Evolutionary conservation across 169 alveolate species (phyloP), one percentile per base, ranked within the genome.

Genomic region (Plasmodium blacklocki): DNA sequence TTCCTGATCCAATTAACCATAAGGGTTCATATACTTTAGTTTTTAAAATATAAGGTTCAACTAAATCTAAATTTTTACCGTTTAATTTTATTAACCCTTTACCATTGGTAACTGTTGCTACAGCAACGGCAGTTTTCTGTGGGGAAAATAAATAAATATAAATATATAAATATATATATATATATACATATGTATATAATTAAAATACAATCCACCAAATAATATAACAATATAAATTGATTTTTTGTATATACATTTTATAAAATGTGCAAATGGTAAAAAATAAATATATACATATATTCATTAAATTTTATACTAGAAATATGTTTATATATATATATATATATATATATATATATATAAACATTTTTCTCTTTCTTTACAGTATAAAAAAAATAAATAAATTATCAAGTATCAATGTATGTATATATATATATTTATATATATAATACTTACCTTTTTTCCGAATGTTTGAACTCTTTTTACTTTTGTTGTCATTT

Each of bases 81-180:
- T 98, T 98, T 60, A 98, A 98, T 92, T 98, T 98, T 87, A 99
- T 97, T 91, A 97, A 73, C 49, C 99, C 99, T 83, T 93, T 95
- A 73, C 99, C 99, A 76, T 94, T 94, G 56, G 97, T 95, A 88
- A 98, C 97, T 56, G 97, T 94, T 19, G 99, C 99, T 60, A 98
- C 99, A 29, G 99, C 99, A 18, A 98, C 98, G 19, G 99, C 99
- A 91, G 98, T 98, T 97, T 98, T 98, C 98, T 98, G 26, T 32
- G 26, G 14, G 32, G n/a, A 68, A 21, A 45, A 62, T 45, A 45
- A 39, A 71, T 0, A 58, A 58, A n/a, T 6, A 63, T 63, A 62
- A 18, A 60, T 21, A 60, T 60, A 15, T 23, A 60, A 0, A 60
- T 60, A 39, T 1, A 60, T 23, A 60, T 21, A 60, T 21, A 60